phyloP scores from a whole-genome alignment of 139 green algal species.

The Chlorella sorokiniana region DNA sequence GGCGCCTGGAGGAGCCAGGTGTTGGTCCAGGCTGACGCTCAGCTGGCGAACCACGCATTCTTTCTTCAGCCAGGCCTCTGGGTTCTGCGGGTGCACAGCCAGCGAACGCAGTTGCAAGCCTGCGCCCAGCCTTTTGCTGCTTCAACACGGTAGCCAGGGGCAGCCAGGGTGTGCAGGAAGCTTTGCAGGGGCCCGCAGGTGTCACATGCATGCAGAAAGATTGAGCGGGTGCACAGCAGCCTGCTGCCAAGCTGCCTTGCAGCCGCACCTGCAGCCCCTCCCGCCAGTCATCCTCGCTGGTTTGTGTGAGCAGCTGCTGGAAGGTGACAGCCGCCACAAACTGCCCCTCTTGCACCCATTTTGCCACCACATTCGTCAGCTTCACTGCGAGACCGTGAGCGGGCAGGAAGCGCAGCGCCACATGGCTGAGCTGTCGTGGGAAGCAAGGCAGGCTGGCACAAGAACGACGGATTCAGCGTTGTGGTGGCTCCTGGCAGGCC shows the following conservation, averaged over 20 bases:
- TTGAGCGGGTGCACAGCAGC: too few relatives aligned
- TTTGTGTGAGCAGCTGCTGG: constrained; percentile 38
- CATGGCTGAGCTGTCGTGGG: neutral
- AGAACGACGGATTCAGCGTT: neutral
- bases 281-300: constrained; percentile 33
- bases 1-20: neutral
- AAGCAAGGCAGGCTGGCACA: neutral
- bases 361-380: constrained; percentile 57
- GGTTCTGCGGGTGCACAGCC: constrained; percentile 22
- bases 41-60: constrained; percentile 29
- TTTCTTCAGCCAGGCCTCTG: constrained; percentile 59
- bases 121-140: too few relatives aligned
- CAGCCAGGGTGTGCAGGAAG: too few relatives aligned
- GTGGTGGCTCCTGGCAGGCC: neutral
- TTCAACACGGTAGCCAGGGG: too few relatives aligned
- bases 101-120: neutral
- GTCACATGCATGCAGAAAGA: neutral
- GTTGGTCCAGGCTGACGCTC: constrained; percentile 40
- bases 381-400: constrained; percentile 10
- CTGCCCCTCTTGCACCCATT: constrained; percentile 29
- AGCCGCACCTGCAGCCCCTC: constrained; percentile 8
- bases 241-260: neutral
- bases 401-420: neutral
- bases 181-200: too few relatives aligned
- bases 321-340: constrained; percentile 41